Evolutionary conservation across 306 rosid genomes (phyloP), one percentile per base, ranked within the genome.

Genomic region (Leucaena leucocephala): DNA sequence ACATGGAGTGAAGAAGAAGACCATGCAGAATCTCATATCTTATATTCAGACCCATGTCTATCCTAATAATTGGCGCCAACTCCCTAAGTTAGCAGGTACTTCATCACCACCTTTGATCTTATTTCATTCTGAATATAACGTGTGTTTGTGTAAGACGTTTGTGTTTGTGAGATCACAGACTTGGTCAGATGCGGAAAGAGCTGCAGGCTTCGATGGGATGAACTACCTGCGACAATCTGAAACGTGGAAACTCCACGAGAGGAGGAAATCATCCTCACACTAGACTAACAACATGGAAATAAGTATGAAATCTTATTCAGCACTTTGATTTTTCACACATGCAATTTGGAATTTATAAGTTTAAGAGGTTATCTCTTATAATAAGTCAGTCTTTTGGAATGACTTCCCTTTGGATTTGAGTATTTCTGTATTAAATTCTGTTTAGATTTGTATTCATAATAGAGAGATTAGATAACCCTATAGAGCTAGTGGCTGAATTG

Each of bases 141-240:
- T n/a, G n/a, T n/a, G n/a, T 12, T 8, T 13, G 66, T 68, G 21
- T 52, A 9, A 7, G 1, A 52, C 59, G 17, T 16, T n/a, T 4
- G 63, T 68, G 12, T 22, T n/a, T n/a, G n/a, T n/a, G 21, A 3
- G 1, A 4, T 62, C 17, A 76, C 75, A 90, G 95, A 93, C 13
- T 85, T 93, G 76, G 15, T 69, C 16, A 88, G 97, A 72, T 93
- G 98, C 68, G 98, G 97, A 40, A 93, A 93, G 83, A 93, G 98
- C 69, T 93, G 98, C 82, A 85, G 97, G 66, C 84, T 91, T 17
- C 90, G 97, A 45, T 91, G 93, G 98, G n/a, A 86, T 84, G 80
- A 93, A 93, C 69, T 90, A 93, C 75, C 86, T 93, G 33, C 76
- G 88, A 48, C 95, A 88, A 87, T 77, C 86, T 93, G 46, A 91